Percentiles rank a stretch among this genome's conserved stretches.
Evolutionary conservation across 106 monocot genomes (phyloP).

Genomic region (Allium fistulosum): DNA sequence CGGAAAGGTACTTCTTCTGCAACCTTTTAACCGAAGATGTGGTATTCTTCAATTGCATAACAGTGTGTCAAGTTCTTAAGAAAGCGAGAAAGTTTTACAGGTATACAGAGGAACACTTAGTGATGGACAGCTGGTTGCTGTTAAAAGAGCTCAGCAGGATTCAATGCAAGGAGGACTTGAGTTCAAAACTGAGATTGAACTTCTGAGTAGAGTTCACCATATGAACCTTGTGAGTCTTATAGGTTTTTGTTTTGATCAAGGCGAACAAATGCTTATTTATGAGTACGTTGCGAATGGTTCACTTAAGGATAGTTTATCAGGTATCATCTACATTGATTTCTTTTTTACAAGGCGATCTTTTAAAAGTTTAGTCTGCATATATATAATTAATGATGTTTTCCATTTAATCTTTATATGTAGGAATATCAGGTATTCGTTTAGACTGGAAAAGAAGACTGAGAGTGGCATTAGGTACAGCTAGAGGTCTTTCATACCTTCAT

Average conservation of each 20-base stretch:
- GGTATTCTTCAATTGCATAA: not conserved
- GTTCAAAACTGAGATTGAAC: conserved; percentile 67
- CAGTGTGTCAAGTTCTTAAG: not conserved
- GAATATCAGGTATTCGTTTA: conserved; percentile 41
- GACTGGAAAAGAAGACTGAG: conserved; percentile 71
- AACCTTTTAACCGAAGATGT: not conserved
- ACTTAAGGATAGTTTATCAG: conserved; percentile 52
- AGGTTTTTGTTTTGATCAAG: conserved; percentile 68
- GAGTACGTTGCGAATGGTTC: conserved; percentile 62
- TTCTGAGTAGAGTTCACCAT: conserved; percentile 60
- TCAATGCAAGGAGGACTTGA: conserved; percentile 52
- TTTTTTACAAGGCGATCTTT: not conserved
- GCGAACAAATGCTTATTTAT: conserved; percentile 68
- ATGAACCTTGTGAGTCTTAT: conserved; percentile 57
- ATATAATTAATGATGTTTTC: not conserved
- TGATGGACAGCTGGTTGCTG: conserved; percentile 39
- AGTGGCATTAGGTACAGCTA: conserved; percentile 55
- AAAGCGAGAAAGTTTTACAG: conserved; percentile 15
- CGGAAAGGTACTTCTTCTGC: conserved; percentile 28
- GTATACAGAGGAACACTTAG: conserved; percentile 54
- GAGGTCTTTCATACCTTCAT: conserved; percentile 75
- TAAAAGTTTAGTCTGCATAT: too few species aligned
- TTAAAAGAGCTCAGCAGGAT: conserved; percentile 51
- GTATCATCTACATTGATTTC: conserved; percentile 9
- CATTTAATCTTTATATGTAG: conserved; percentile 15